phyloP scores from a whole-genome alignment of 1,284 basidiomycete genomes.

The Marasmius fiardii region DNA sequence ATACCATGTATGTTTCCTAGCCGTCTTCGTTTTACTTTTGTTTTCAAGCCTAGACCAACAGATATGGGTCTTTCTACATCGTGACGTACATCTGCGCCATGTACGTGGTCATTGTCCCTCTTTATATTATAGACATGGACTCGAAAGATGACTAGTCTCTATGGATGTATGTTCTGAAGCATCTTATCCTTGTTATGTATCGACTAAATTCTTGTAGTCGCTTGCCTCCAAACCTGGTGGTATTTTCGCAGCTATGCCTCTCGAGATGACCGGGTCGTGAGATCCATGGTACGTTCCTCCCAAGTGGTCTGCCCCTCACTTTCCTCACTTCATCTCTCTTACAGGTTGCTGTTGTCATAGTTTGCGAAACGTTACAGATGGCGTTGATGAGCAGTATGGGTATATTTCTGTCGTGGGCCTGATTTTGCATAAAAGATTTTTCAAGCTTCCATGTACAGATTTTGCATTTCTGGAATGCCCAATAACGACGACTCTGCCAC shows the following conservation, averaged over 20 bases:
- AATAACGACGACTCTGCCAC: too few relatives aligned
- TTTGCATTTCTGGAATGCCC: background rate
- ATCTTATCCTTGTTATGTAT: too few relatives aligned
- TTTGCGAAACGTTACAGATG: slow-evolving; percentile 1
- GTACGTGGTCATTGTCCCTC: too few relatives aligned
- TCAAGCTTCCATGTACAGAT: background rate
- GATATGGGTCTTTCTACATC: too few relatives aligned
- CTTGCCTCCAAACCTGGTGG: background rate
- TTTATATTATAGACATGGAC: too few relatives aligned
- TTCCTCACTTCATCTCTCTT: background rate
- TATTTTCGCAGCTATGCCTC: background rate
- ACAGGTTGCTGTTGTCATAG: background rate
- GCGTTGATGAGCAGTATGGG: background rate
- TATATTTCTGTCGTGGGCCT: background rate
- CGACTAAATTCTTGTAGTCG: background rate
- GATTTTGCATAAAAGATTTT: background rate
- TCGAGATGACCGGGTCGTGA: background rate
- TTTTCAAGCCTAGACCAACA: too few relatives aligned
- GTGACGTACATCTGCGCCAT: too few relatives aligned
- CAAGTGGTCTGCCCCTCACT: background rate
- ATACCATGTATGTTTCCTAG: too few relatives aligned
- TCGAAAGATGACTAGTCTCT: too few relatives aligned
- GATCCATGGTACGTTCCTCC: background rate
- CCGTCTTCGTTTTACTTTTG: too few relatives aligned
- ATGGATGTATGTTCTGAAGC: too few relatives aligned